Percentiles rank a stretch among this genome's conserved stretches.
Conservation (phyloP, 75 land plant species). For the Sequoia sempervirens region DNA sequence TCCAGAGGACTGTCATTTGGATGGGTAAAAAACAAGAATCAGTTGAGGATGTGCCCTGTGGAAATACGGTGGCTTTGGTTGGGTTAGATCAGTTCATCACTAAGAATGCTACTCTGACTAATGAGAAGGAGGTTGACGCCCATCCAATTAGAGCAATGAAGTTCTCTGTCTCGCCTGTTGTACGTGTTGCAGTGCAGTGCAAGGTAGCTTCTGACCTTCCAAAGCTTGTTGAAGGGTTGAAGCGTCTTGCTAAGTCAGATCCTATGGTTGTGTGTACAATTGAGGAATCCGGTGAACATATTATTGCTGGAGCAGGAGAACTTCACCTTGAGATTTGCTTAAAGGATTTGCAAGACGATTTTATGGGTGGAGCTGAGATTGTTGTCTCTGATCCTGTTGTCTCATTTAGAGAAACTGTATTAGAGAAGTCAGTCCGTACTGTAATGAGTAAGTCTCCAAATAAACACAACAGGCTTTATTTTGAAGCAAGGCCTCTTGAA, state of each 20-base stretch:
- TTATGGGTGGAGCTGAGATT: constrained; percentile 77
- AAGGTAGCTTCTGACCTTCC: constrained; percentile 69
- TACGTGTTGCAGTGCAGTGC: constrained; percentile 77
- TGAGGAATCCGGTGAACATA: constrained; percentile 72
- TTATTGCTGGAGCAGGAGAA: constrained; percentile 75
- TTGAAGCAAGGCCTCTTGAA: constrained; percentile 69
- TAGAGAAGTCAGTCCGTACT: constrained; percentile 55
- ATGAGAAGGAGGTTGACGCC: constrained; percentile 76
- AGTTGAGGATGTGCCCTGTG: constrained; percentile 82
- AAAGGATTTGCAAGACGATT: constrained; percentile 63
- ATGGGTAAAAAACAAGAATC: constrained; percentile 85
- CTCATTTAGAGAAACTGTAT: constrained; percentile 69
- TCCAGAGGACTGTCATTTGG: constrained; percentile 89
- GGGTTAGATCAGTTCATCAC: constrained; percentile 79
- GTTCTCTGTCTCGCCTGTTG: constrained; percentile 75
- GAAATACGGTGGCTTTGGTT: constrained; percentile 81
- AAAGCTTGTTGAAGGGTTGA: constrained; percentile 69
- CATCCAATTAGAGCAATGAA: constrained; percentile 79
- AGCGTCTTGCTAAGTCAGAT: constrained; percentile 75
- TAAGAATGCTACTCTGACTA: constrained; percentile 75
- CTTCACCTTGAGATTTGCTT: constrained; percentile 59
- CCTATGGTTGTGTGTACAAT: constrained; percentile 76
- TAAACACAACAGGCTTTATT: constrained; percentile 72
- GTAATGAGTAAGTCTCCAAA: constrained; percentile 77
- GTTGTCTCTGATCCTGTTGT: constrained; percentile 65